phyloP scores from a whole-genome alignment of 192 early-diverging fungal genomes.

The Podila epigama region DNA sequence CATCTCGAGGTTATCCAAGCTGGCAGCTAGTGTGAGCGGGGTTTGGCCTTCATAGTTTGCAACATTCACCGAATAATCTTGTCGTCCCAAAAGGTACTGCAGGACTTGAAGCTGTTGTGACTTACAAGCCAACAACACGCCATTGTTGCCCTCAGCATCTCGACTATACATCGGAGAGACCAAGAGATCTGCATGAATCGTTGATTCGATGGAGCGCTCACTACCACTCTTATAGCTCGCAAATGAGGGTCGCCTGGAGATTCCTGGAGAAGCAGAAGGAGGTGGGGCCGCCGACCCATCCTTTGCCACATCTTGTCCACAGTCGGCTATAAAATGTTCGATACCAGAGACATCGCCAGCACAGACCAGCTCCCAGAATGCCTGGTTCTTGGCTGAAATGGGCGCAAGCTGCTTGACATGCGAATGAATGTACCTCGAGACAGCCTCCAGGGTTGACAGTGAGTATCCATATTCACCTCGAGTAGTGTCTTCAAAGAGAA shows the following conservation, averaged over 20 bases:
- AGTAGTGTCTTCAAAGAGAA: slow-evolving; percentile 47
- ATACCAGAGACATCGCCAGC: slow-evolving; percentile 35
- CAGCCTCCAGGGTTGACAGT: slow-evolving; percentile 58
- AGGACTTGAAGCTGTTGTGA: slow-evolving; percentile 36
- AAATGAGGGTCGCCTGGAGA: slow-evolving; percentile 3
- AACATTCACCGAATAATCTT: slow-evolving; percentile 12
- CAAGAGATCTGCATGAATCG: slow-evolving; percentile 3
- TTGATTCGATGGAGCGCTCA: slow-evolving; percentile 4
- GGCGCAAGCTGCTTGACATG: slow-evolving; percentile 29
- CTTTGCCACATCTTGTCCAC: no score
- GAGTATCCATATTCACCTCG: slow-evolving; percentile 56
- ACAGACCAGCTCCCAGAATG: slow-evolving; percentile 39
- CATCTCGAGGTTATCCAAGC: slow-evolving; percentile 33
- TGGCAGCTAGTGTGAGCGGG: slow-evolving; percentile 48
- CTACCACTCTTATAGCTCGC: slow-evolving; percentile 16
- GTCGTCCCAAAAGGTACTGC: slow-evolving; percentile 23
- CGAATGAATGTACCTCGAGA: slow-evolving; percentile 51
- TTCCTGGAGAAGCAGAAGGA: background rate
- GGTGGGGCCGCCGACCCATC: background rate
- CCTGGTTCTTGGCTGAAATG: slow-evolving; percentile 46
- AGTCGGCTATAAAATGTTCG: slow-evolving; percentile 1
- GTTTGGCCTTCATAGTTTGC: slow-evolving; percentile 50
- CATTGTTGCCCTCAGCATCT: slow-evolving; percentile 51
- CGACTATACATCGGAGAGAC: slow-evolving; percentile 33
- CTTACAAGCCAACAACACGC: slow-evolving; percentile 47